These are phyloP conservation scores for Aspergillus pseudonomiae DNA, from an alignment of 2,329 filamentous ascomycete species.

Conservation along the genomic window DNA sequence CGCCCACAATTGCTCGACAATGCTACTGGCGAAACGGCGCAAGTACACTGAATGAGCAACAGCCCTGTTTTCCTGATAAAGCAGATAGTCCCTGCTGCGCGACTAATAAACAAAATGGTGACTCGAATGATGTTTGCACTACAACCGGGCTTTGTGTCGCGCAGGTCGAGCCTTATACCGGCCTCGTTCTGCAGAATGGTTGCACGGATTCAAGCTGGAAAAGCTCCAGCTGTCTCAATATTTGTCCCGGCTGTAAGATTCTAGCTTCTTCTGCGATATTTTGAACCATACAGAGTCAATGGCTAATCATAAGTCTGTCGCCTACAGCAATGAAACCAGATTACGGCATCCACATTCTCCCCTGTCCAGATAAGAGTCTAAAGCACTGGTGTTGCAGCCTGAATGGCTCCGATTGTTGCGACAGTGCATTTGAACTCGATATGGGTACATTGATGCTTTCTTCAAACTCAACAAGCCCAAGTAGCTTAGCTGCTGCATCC, in stretches of 20 bases:
- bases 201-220: conserved; percentile 5
- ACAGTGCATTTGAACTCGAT: background rate
- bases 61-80: conserved; percentile 3
- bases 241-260: background rate
- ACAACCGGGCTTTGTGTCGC: background rate
- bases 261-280: background rate
- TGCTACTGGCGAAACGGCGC: conserved; percentile 3
- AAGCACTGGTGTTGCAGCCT: conserved; percentile 13
- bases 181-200: background rate
- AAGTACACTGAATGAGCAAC: background rate
- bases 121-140: conserved; percentile 1
- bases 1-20: background rate
- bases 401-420: conserved; percentile 11
- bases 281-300: background rate
- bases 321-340: background rate
- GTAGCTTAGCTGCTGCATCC: background rate
- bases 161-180: conserved; percentile 5
- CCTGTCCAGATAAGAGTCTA: background rate
- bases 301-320: no score
- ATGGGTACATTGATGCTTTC: conserved; percentile 8
- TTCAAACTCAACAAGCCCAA: background rate
- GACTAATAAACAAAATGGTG: background rate
- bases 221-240: background rate
- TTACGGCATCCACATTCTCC: conserved; percentile 7
- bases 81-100: background rate